Evolutionary conservation across 192 early-diverging fungal genomes (phyloP), one percentile per base, ranked within the genome.

Genomic region (Rhizoclosmatium sp.): DNA sequence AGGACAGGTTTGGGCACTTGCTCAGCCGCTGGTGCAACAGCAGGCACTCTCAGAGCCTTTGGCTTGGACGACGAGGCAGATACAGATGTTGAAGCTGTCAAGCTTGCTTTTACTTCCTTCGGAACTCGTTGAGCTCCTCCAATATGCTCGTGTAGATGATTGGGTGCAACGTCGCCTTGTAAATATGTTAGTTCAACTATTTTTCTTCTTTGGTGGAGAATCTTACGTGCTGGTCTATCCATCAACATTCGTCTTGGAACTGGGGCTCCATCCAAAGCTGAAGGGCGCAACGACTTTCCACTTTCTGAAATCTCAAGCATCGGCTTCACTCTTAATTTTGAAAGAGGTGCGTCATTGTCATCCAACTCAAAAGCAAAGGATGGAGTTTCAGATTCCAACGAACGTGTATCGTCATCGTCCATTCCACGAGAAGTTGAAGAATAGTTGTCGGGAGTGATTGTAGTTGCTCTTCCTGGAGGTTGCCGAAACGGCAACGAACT

Each of bases 121-220:
- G 48, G 44, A 48, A 77, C 65, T 40, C 77, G 77, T 49, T 78
- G 47, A 1, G 77, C 77, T 2, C 77, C 77, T 47, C 77, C 77
- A 31, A 69, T 48, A 45, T 78, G 77, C 56, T 78, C 77, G 45
- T 5, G 47, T 19, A 56, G 65, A 78, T 5, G 5, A 72, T 0
- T 58, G 1, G 70, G 4, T 21, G 45, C 23, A 1, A 39, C 47
- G 1, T 41, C 44, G 42, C 5, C 23, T 19, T 49, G 14, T 69
- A 1, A 45, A 42, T 1, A 65, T 23, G 1, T 21, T 16, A 14
- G 9, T 58, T 72, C 47, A 51, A 59, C 0, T 58, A 9, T 46
- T 49, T 31, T 31, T 31, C 31, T 31, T 31, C 31, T 31, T 31
- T 31, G 46, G 14, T 7, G 19, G 3, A 3, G 39, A 71, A 31